Evolutionary conservation across 257 asterid genomes (phyloP).

Genomic region (Solanum appendiculatum): DNA sequence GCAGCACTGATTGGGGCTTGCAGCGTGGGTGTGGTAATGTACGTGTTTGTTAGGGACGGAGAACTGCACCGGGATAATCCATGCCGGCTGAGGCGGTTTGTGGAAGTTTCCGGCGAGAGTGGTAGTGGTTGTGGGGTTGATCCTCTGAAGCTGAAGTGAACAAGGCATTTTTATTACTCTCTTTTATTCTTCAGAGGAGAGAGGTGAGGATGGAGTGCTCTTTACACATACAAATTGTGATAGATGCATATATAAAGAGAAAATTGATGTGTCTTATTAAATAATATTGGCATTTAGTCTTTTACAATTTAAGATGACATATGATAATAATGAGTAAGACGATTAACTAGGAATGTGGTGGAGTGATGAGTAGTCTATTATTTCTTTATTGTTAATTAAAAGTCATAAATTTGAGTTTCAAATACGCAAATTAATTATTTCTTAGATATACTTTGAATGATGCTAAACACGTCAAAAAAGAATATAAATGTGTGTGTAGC

Average conservation of each 20-base stretch:
- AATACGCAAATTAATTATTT: no score
- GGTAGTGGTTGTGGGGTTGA: slow-evolving; percentile 13
- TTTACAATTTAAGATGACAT: background rate
- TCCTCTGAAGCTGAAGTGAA: slow-evolving; percentile 43
- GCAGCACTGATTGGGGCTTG: slow-evolving; percentile 56
- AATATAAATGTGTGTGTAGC: background rate
- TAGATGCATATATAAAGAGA: background rate
- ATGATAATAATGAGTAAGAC: no score
- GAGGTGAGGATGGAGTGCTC: background rate
- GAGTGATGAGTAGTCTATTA: no score
- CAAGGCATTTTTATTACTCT: slow-evolving; percentile 29
- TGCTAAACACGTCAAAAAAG: background rate
- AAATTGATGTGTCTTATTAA: background rate
- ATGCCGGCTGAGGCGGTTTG: slow-evolving; percentile 15
- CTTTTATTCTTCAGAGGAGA: background rate
- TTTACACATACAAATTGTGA: background rate
- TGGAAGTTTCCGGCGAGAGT: slow-evolving; percentile 7
- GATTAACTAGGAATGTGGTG: no score
- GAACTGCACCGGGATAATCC: slow-evolving; percentile 28
- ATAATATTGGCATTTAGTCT: background rate
- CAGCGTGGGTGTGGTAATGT: slow-evolving; percentile 54
- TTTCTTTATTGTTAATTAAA: no score
- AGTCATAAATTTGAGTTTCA: no score
- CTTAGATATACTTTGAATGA: background rate
- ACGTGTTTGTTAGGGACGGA: slow-evolving; percentile 31